Evolutionary conservation across 2,329 filamentous ascomycete species (phyloP).

Genomic region (Plenodomus biglobosus): DNA sequence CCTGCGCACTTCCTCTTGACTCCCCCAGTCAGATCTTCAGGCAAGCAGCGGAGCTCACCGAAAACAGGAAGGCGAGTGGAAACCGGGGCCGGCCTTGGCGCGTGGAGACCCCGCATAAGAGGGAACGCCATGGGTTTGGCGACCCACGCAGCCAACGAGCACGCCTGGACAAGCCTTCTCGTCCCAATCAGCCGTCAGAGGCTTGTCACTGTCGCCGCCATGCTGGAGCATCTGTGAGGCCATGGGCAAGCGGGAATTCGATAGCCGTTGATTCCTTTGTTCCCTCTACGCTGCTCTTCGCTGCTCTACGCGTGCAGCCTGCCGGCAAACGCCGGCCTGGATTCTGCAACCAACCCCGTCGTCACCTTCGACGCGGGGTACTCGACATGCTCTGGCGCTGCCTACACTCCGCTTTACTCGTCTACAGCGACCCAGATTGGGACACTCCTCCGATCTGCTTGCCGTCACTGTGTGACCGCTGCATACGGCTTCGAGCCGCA

Average conservation of each 20-base stretch:
- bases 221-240: constrained; percentile 1
- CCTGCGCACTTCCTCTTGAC: too few relatives aligned
- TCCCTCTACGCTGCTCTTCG: background rate
- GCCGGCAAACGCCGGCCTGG: too few relatives aligned
- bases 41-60: constrained; percentile 8
- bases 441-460: constrained; percentile 9
- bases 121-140: constrained; percentile 9
- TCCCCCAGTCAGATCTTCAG: constrained; percentile 1
- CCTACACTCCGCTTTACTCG: constrained; percentile 11
- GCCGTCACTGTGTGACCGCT: background rate
- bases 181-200: constrained; percentile 1
- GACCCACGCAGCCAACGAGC: constrained; percentile 20
- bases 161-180: constrained; percentile 7
- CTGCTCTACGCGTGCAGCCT: background rate
- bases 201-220: constrained; percentile 10
- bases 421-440: constrained; percentile 7
- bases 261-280: background rate
- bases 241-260: background rate
- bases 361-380: constrained; percentile 14
- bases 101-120: constrained; percentile 34
- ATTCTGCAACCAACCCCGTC: background rate
- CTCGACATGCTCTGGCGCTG: constrained; percentile 2
- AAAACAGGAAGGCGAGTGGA: constrained; percentile 14
- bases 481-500: constrained; percentile 2
- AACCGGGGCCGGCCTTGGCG: constrained; percentile 29